phyloP scores from a whole-genome alignment of 2,329 filamentous ascomycete genomes.

The Dryadomyces quercus-mongolicae region DNA sequence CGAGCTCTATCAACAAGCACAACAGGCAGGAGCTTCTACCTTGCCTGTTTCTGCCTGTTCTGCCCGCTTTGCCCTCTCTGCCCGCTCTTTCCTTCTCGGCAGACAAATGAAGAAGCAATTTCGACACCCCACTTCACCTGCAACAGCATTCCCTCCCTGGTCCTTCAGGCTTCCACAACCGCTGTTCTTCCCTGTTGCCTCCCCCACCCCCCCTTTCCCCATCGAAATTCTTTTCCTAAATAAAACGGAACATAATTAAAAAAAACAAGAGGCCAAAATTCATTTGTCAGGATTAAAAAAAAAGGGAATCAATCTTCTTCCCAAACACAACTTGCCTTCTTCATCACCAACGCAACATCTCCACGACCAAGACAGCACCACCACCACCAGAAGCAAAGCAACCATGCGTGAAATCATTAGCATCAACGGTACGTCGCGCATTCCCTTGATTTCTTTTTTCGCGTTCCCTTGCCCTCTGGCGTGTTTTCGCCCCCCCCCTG shows the following conservation, averaged over 20 bases:
- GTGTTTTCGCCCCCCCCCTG: neutral
- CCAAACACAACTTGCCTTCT: neutral
- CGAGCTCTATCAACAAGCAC: slow-evolving; percentile 2
- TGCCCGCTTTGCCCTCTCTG: neutral
- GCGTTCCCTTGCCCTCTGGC: neutral
- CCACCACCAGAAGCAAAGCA: slow-evolving; percentile 17
- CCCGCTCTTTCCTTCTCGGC: neutral
- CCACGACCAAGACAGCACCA: neutral
- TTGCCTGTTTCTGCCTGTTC: no score
- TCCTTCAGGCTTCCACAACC: slow-evolving; percentile 5
- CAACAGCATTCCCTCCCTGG: slow-evolving; percentile 4
- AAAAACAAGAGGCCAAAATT: slow-evolving; percentile 2
- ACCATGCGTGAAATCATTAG: slow-evolving; percentile 99
- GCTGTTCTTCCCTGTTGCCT: neutral
- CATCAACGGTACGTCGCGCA: slow-evolving; percentile 67
- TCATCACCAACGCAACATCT: neutral
- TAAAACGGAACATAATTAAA: slow-evolving; percentile 3
- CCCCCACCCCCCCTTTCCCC: slow-evolving; percentile 7
- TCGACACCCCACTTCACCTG: slow-evolving; percentile 2
- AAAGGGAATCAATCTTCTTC: slow-evolving; percentile 4
- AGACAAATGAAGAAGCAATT: neutral
- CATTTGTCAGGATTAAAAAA: slow-evolving; percentile 6
- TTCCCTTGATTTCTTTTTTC: slow-evolving; percentile 22
- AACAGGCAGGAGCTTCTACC: neutral
- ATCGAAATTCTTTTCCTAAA: slow-evolving; percentile 5